Conservation (phyloP, 2,329 filamentous ascomycete species). For the Scortechinia acanthostroma region DNA sequence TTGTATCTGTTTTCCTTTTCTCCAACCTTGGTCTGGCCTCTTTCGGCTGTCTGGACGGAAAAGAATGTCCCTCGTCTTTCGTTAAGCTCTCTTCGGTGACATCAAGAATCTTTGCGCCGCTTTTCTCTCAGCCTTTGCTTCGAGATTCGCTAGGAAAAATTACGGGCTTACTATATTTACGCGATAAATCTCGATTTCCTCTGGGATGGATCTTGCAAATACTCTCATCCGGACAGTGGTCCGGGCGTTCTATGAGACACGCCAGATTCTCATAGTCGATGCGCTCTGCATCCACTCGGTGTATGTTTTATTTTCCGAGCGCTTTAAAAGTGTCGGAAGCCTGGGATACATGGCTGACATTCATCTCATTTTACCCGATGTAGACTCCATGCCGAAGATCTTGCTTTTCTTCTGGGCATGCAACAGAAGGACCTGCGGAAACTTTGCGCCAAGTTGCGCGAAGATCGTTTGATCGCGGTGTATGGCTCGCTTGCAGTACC, state of each 20-base stretch:
- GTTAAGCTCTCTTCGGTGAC: too few species aligned
- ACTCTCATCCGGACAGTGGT: neutral
- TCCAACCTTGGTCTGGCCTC: too few species aligned
- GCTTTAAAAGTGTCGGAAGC: too few species aligned
- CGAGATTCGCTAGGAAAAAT: too few species aligned
- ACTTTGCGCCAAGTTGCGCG: neutral
- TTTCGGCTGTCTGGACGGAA: too few species aligned
- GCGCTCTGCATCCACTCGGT: slow-evolving; percentile 1
- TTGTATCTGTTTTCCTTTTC: too few species aligned
- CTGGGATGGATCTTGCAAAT: slow-evolving; percentile 2
- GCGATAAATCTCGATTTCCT: too few species aligned
- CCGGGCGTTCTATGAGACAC: slow-evolving; percentile 1
- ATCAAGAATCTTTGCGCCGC: too few species aligned
- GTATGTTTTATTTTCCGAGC: neutral
- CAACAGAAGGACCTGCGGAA: slow-evolving; percentile 1
- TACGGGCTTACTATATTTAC: neutral
- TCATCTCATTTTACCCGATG: neutral
- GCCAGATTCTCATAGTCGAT: neutral
- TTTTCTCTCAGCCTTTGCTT: too few species aligned
- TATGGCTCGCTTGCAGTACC: neutral
- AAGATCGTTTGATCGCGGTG: slow-evolving; percentile 2
- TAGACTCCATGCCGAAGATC: slow-evolving; percentile 1
- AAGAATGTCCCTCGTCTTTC: too few species aligned
- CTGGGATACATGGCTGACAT: neutral
- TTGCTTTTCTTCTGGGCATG: neutral